phyloP scores from a whole-genome alignment of 2,329 filamentous ascomycete species.

The Elsinoe arachidis region DNA sequence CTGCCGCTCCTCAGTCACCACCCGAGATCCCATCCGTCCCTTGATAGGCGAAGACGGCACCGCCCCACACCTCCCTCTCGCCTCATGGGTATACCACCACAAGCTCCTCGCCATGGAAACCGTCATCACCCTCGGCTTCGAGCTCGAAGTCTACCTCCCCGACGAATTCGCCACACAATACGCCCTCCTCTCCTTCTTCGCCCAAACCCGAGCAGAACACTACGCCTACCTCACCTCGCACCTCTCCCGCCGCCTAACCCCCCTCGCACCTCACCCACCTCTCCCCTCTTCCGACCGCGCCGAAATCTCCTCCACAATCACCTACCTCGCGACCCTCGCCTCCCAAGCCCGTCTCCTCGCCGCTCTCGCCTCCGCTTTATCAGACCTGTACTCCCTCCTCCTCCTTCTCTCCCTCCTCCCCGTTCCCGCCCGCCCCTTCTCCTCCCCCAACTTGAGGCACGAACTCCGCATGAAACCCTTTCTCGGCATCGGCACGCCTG shows the following conservation, averaged over 20 bases:
- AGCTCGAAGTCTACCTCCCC: conserved; percentile 78
- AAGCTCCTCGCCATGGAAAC: conserved; percentile 83
- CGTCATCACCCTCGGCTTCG: conserved; percentile 86
- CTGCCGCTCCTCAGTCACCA: background rate
- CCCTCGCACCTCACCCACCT: conserved; percentile 21
- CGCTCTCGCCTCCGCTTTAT: conserved; percentile 26
- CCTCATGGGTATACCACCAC: conserved; percentile 82
- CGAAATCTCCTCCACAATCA: conserved; percentile 16
- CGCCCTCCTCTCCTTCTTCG: conserved; percentile 20
- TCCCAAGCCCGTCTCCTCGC: conserved; percentile 23
- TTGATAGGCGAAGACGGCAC: conserved; percentile 19
- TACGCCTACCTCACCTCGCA: conserved; percentile 65
- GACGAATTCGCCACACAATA: conserved; percentile 87
- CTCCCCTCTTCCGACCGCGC: conserved; percentile 21
- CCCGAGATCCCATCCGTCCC: conserved; percentile 4
- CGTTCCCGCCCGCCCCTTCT: conserved; percentile 38
- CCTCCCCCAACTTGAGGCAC: conserved; percentile 60
- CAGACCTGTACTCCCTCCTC: conserved; percentile 57
- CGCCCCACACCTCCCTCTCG: conserved; percentile 59
- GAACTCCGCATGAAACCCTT: conserved; percentile 85
- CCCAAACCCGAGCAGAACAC: conserved; percentile 18
- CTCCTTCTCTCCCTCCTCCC: conserved; percentile 48
- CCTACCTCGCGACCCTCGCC: conserved; percentile 24
- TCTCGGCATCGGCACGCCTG: conserved; percentile 56
- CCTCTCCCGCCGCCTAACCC: conserved; percentile 32